These are phyloP conservation scores for Staphylotrichum longicolle DNA, from an alignment of 495 filamentous ascomycete genomes.

Conservation along the genomic window DNA sequence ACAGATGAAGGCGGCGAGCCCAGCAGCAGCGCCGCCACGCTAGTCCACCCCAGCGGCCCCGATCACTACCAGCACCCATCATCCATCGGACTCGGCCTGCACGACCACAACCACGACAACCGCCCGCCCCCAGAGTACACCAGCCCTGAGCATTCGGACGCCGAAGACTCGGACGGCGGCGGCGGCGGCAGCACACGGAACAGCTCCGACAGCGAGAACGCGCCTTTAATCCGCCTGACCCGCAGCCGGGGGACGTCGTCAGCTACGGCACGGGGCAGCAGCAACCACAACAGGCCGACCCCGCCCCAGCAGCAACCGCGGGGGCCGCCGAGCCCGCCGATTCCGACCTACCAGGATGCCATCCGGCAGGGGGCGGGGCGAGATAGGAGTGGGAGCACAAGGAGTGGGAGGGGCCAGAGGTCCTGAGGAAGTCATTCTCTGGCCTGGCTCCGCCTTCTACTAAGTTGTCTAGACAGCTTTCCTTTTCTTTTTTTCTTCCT, in stretches of 20 bases:
- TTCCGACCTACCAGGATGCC: constrained; percentile 68
- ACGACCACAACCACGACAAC: constrained; percentile 34
- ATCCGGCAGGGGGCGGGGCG: constrained; percentile 51
- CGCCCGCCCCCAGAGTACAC: constrained; percentile 72
- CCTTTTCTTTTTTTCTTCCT: no score
- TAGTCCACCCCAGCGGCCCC: constrained; percentile 28
- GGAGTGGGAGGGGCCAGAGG: constrained; percentile 14
- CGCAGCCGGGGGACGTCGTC: constrained; percentile 45
- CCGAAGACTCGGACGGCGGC: constrained; percentile 24
- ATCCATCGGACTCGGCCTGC: constrained; percentile 36
- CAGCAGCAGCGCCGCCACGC: constrained; percentile 51
- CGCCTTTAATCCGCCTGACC: constrained; percentile 39
- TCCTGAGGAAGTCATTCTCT: neutral
- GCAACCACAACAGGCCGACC: constrained; percentile 13
- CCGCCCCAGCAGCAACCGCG: constrained; percentile 10
- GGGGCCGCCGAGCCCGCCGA: constrained; percentile 47
- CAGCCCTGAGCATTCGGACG: constrained; percentile 59
- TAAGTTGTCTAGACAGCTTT: no score
- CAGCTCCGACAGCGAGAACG: constrained; percentile 47
- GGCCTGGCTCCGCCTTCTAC: no score
- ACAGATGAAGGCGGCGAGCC: constrained; percentile 76
- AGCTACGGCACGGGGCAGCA: constrained; percentile 38
- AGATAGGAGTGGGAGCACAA: constrained; percentile 41
- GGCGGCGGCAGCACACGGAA: constrained; percentile 45
- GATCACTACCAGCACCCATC: constrained; percentile 36